These are phyloP conservation scores for Aspergillus nomiae DNA, from an alignment of 2,329 filamentous ascomycete species.

Conservation along the genomic window DNA sequence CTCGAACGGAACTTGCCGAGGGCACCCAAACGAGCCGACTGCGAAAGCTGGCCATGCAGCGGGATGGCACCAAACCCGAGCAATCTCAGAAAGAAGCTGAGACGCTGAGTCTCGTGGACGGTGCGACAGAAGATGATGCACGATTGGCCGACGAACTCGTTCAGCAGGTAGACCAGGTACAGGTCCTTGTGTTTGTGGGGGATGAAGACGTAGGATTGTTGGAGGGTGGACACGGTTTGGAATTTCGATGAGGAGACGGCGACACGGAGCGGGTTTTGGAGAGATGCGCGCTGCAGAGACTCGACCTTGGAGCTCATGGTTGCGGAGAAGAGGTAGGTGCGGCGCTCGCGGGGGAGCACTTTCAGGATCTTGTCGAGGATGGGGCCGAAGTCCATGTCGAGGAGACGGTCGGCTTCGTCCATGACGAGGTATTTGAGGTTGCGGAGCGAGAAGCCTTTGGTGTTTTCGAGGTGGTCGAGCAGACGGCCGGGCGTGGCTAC, in stretches of 20 bases:
- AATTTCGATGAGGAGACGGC: constrained; percentile 77
- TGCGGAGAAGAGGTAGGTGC: constrained; percentile 89
- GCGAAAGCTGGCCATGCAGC: constrained; percentile 87
- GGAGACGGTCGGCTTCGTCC: constrained; percentile 88
- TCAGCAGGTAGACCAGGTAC: constrained; percentile 82
- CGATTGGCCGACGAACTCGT: constrained; percentile 83
- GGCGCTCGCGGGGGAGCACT: constrained; percentile 71
- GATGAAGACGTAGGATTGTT: constrained; percentile 84
- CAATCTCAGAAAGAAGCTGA: constrained; percentile 78
- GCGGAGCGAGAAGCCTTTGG: constrained; percentile 87
- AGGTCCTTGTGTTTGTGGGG: constrained; percentile 86
- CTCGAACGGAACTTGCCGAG: constrained; percentile 86
- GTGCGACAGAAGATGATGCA: constrained; percentile 91
- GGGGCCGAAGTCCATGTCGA: constrained; percentile 93
- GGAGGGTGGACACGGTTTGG: constrained; percentile 85
- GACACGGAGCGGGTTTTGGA: constrained; percentile 81
- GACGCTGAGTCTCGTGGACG: constrained; percentile 83
- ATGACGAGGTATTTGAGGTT: constrained; percentile 86
- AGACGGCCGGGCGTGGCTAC: constrained; percentile 89
- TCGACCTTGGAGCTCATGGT: constrained; percentile 95
- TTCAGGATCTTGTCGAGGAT: constrained; percentile 92
- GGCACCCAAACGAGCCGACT: constrained; percentile 82
- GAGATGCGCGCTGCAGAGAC: constrained; percentile 82
- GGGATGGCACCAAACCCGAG: constrained; percentile 91
- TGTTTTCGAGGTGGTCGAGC: constrained; percentile 92